Conservation (phyloP, 305 asterid species). For the Fraxinus xanthoxyloides region DNA sequence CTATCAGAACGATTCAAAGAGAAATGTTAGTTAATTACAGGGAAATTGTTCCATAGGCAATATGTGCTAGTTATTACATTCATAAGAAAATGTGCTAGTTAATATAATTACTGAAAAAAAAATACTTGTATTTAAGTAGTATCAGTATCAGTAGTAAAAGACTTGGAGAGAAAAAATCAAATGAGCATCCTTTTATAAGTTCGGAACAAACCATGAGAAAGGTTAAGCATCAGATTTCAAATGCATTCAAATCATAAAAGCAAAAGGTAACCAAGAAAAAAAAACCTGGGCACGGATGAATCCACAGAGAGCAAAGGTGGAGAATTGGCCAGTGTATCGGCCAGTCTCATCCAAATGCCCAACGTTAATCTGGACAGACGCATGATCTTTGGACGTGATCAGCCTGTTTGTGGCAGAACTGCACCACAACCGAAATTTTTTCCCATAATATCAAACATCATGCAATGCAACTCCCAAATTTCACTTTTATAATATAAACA, state of each 20-base stretch:
- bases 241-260: neutral
- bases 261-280: neutral
- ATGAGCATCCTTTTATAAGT: neutral
- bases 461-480: neutral
- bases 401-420: conserved; percentile 6
- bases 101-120: neutral
- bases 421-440: no score
- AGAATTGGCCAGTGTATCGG: neutral
- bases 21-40: neutral
- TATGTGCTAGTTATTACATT: neutral
- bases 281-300: neutral
- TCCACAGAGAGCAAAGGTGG: neutral
- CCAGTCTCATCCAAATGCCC: conserved; percentile 2
- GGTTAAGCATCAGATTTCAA: neutral
- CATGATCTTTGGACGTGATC: neutral
- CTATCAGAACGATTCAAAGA: neutral
- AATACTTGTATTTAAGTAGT: neutral
- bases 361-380: neutral
- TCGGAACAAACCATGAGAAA: neutral
- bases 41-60: no score
- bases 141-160: neutral
- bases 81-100: neutral
- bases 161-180: neutral
- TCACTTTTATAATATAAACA: neutral
- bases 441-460: neutral